Evolutionary conservation across 257 asterid genomes (phyloP).

Genomic region (Solanum medicagineum): DNA sequence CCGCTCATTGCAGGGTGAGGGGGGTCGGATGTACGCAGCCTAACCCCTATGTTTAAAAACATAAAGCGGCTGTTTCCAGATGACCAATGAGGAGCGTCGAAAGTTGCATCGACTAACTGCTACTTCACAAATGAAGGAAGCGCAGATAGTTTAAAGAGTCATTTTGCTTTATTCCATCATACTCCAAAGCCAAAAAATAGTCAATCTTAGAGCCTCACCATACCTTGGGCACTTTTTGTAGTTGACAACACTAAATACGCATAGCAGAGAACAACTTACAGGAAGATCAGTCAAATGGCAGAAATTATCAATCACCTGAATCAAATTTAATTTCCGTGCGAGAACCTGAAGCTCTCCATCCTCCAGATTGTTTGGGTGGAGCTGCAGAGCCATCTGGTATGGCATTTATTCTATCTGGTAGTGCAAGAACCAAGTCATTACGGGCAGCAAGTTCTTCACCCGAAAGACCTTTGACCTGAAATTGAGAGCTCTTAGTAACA

Average conservation of each 20-base stretch:
- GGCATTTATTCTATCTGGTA: conserved; percentile 87
- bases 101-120: too few species aligned
- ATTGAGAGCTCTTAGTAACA: not conserved
- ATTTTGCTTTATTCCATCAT: too few species aligned
- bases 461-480: conserved; percentile 86
- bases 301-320: conserved; percentile 44
- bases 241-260: not conserved
- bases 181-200: too few species aligned
- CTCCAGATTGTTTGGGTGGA: conserved; percentile 79
- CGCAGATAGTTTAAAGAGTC: too few species aligned
- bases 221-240: not conserved
- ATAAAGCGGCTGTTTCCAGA: too few species aligned
- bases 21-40: too few species aligned
- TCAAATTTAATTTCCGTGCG: conserved; percentile 84
- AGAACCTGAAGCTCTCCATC: conserved; percentile 90
- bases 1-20: too few species aligned
- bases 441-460: conserved; percentile 81
- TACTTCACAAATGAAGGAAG: too few species aligned
- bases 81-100: too few species aligned
- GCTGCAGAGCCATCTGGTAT: conserved; percentile 90
- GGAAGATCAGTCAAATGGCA: not conserved
- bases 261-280: not conserved
- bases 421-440: conserved; percentile 82
- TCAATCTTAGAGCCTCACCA: not conserved
- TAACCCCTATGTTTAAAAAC: too few species aligned